Percentiles rank a stretch among this genome's conserved stretches.
Conservation (phyloP, 768 basidiomycete species). For the Mrakia blollopis region DNA sequence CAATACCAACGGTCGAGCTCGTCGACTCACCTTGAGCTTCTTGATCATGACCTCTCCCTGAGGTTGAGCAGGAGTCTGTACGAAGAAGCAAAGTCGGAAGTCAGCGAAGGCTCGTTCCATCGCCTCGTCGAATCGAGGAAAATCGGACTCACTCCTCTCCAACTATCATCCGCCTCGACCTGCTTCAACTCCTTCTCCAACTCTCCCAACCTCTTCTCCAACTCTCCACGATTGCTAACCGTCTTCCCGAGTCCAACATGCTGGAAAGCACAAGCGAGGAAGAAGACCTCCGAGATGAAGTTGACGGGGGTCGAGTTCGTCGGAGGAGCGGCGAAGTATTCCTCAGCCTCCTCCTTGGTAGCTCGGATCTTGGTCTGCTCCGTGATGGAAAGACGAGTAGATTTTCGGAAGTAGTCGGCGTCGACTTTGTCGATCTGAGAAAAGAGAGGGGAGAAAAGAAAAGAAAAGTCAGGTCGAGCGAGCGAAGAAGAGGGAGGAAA, state of each 20-base stretch:
- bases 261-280: constrained; percentile 74
- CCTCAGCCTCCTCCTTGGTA: constrained; percentile 74
- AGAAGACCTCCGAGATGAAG: constrained; percentile 94
- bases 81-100: not conserved
- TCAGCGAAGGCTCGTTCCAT: not conserved
- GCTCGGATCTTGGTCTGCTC: constrained; percentile 95
- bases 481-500: not conserved
- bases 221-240: constrained; percentile 61
- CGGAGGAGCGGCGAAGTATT: constrained; percentile 52
- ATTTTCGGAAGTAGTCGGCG: constrained; percentile 67
- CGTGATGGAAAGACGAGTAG: constrained; percentile 63
- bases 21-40: constrained; percentile 58
- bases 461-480: constrained; percentile 16
- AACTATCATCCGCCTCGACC: constrained; percentile 68
- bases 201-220: constrained; percentile 49
- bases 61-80: constrained; percentile 64
- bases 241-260: constrained; percentile 84
- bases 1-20: not conserved
- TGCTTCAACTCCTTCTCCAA: constrained; percentile 68
- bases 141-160: constrained; percentile 65
- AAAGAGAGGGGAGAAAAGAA: not conserved
- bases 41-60: constrained; percentile 74
- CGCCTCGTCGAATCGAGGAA: not conserved
- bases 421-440: constrained; percentile 85
- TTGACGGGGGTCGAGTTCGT: constrained; percentile 57